Evolutionary conservation across 257 asterid species (phyloP), one percentile per base, ranked within the genome.

Genomic region (Striga asiatica): DNA sequence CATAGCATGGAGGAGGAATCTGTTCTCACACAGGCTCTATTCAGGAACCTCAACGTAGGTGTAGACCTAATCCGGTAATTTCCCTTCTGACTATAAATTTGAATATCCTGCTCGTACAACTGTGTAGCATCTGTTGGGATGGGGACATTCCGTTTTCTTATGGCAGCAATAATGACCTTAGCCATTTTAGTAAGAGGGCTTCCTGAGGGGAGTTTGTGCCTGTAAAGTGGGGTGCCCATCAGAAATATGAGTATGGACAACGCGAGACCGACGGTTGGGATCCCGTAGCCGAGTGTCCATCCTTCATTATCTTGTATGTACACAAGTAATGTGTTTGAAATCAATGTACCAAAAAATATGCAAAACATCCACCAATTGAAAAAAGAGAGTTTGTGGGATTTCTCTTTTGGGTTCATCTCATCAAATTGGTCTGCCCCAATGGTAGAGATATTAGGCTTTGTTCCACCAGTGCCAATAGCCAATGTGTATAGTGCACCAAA

Each of bases 401-500:
- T 23, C n/a, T 49, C 55, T 11, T 49, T 49, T 1, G 55, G 55
- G 6, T 49, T 35, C 2, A 22, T 6, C 12, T 22, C 55, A 11
- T 49, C 55, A 12, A 49, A 49, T 2, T 49, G 55, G 55, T 49
- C 55, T 4, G 35, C 55, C 5, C 55, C 55, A 2, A 46, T 46
- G 0, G 52, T 46, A 14, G 52, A 46, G 16, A 46, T 46, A 2
- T 46, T 46, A 16, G 97, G 97, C 69, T 89, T 89, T 14, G 94
- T 85, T 7, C 95, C 94, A 5, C 97, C 97, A 0, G 96, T 86
- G 43, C 95, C 98, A 8, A 91, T 0, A 2, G 98, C 89, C 38
- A 86, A 23, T 7, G 66, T 80, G 68, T 86, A 83, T 42, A 91
- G 94, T 11, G 95, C 95, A 37, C 73, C 85, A 32, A 76, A 91